These are phyloP conservation scores for Marvania coccoides DNA, from an alignment of 139 green algal genomes.

Conservation along the genomic window DNA sequence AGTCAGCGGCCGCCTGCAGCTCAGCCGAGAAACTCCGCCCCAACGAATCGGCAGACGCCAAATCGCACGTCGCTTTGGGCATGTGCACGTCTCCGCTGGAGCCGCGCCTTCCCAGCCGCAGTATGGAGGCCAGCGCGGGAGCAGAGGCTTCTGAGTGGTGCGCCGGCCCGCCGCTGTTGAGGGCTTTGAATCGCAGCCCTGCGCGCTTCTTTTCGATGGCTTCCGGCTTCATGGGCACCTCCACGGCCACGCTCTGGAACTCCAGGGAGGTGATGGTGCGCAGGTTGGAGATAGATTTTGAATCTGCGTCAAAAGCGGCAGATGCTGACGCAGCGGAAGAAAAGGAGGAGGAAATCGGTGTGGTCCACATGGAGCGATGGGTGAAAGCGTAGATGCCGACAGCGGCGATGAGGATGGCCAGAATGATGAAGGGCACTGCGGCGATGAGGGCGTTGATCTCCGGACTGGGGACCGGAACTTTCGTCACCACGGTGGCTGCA, in stretches of 20 bases:
- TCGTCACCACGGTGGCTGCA: background rate
- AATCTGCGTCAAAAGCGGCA: conserved; percentile 1
- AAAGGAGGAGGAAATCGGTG: too few relatives aligned
- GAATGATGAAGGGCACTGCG: conserved; percentile 27
- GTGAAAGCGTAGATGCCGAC: conserved; percentile 16
- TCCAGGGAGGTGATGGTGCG: conserved; percentile 6
- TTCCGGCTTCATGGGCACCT: conserved; percentile 6
- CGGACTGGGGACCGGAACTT: background rate
- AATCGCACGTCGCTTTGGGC: background rate
- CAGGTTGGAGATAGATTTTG: too few relatives aligned
- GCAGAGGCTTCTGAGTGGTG: too few relatives aligned
- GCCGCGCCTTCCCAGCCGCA: background rate
- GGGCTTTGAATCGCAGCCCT: conserved; percentile 7
- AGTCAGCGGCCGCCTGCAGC: conserved; percentile 1
- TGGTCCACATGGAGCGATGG: background rate
- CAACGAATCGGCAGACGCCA: background rate
- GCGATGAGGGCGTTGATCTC: conserved; percentile 32
- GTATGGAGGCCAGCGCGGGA: background rate
- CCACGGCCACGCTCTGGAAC: background rate
- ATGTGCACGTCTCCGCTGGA: background rate
- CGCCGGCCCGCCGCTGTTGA: background rate
- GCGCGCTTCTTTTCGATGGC: background rate
- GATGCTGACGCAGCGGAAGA: background rate
- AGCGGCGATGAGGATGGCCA: conserved; percentile 11
- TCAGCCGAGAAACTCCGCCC: too few relatives aligned